A percentile compares a stretch with the other conserved stretches of the same genome.
phyloP scores from a whole-genome alignment of 2,329 filamentous ascomycete species.

The Blastomyces emzantsi region DNA sequence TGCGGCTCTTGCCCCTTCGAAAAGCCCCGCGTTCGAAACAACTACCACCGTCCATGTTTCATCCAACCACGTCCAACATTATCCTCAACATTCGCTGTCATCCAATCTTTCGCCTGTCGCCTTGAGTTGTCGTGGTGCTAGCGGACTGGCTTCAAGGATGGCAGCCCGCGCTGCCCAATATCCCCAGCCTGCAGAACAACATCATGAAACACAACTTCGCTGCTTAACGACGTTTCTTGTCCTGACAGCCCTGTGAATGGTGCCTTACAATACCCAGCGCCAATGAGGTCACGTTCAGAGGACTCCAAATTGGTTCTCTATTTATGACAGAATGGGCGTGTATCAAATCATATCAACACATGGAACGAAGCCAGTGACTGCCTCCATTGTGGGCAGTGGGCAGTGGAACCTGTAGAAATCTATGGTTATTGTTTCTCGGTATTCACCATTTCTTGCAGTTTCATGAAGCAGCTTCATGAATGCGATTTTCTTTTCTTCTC shows the following conservation, averaged over 20 bases:
- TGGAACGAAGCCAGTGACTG: not conserved
- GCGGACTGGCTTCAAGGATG: not conserved
- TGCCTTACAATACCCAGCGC: not conserved
- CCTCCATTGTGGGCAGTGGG: not conserved
- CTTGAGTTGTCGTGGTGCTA: not conserved
- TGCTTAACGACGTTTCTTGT: too few relatives aligned
- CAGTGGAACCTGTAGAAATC: conserved; percentile 7
- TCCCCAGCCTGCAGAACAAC: not conserved
- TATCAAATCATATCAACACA: conserved; percentile 5
- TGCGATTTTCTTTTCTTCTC: not conserved
- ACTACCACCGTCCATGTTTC: conserved; percentile 1
- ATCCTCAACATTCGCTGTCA: conserved; percentile 10
- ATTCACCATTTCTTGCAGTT: conserved; percentile 15
- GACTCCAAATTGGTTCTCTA: not conserved
- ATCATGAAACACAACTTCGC: conserved; percentile 1
- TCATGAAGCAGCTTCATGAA: conserved; percentile 16
- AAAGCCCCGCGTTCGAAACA: conserved; percentile 11
- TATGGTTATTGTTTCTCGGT: conserved; percentile 16
- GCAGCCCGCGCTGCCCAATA: conserved; percentile 1
- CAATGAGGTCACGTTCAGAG: not conserved
- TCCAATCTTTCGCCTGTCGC: conserved; percentile 16
- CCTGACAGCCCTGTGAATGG: conserved; percentile 5
- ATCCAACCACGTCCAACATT: conserved; percentile 10
- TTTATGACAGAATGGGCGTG: not conserved
- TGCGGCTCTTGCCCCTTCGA: not conserved